Conservation (phyloP, 2,329 filamentous ascomycete genomes). For the Aspergillus cejpii region DNA sequence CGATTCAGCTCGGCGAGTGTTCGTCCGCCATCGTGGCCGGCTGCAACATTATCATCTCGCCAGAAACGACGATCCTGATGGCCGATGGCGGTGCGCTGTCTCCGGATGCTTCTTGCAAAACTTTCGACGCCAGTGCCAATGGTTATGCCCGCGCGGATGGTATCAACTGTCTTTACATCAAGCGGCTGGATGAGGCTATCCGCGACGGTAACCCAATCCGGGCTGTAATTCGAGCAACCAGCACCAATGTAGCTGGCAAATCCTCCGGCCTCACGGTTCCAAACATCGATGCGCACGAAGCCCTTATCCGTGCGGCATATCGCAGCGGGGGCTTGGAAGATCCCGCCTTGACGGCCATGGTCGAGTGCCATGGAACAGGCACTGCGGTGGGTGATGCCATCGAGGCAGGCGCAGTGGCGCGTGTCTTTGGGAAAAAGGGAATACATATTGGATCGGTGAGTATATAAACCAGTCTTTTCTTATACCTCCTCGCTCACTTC, state of each 20-base stretch:
- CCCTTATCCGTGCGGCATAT: slow-evolving; percentile 8
- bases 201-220: slow-evolving; percentile 27
- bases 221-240: slow-evolving; percentile 30
- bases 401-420: slow-evolving; percentile 13
- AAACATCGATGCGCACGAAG: slow-evolving; percentile 11
- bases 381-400: slow-evolving; percentile 16
- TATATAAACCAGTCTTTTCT: background rate
- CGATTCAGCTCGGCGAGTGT: slow-evolving; percentile 12
- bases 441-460: slow-evolving; percentile 18
- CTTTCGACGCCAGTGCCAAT: slow-evolving; percentile 24
- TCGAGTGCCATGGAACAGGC: slow-evolving; percentile 20
- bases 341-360: slow-evolving; percentile 10
- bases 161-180: slow-evolving; percentile 26
- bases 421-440: slow-evolving; percentile 9
- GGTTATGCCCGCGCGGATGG: slow-evolving; percentile 31
- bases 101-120: slow-evolving; percentile 21
- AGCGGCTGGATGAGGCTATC: slow-evolving; percentile 23
- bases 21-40: slow-evolving; percentile 30
- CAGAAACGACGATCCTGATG: slow-evolving; percentile 23
- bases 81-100: slow-evolving; percentile 32
- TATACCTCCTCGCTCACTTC: background rate
- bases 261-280: slow-evolving; percentile 17
- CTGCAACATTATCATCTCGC: slow-evolving; percentile 29
- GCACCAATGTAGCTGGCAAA: slow-evolving; percentile 26
- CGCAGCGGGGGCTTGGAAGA: slow-evolving; percentile 4